Evolutionary conservation across 2,329 filamentous ascomycete species (phyloP).

Genomic region (Diaporthe sp.): DNA sequence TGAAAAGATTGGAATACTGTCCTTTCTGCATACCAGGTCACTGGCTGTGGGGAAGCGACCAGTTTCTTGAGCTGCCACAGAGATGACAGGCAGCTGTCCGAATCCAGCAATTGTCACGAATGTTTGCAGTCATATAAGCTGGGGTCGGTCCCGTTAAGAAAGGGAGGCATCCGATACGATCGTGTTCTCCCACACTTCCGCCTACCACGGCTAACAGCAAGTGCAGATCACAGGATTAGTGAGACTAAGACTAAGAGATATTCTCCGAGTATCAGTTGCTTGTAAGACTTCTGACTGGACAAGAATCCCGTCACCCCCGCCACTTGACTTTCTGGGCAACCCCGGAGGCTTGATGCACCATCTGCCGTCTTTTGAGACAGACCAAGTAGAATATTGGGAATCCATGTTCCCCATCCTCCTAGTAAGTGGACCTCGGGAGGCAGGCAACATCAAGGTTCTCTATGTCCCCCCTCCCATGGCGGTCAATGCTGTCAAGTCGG

Average conservation of each 20-base stretch:
- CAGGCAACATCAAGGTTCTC: neutral
- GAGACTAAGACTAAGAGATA: conserved; percentile 24
- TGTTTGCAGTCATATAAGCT: neutral
- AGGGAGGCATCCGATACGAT: conserved; percentile 13
- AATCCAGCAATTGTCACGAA: conserved; percentile 19
- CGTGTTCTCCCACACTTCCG: neutral
- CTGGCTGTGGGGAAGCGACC: neutral
- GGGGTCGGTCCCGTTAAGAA: neutral
- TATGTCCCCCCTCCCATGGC: neutral
- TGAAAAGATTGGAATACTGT: neutral
- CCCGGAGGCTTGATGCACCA: neutral
- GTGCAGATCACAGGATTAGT: conserved; percentile 10
- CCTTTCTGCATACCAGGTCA: neutral
- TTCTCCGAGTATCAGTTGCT: conserved; percentile 21
- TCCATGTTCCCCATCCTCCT: neutral
- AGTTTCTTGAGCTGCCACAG: neutral
- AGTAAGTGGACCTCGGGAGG: neutral
- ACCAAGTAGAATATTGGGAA: too few relatives aligned
- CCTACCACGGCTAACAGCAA: neutral
- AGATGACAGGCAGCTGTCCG: neutral
- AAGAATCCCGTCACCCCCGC: neutral
- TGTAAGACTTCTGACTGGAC: conserved; percentile 5
- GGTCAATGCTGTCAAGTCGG: conserved; percentile 28
- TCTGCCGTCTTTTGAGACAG: conserved; percentile 2
- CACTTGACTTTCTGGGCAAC: conserved; percentile 19